phyloP scores from a whole-genome alignment of 2,329 filamentous ascomycete species.

The Fusarium dlaminii region DNA sequence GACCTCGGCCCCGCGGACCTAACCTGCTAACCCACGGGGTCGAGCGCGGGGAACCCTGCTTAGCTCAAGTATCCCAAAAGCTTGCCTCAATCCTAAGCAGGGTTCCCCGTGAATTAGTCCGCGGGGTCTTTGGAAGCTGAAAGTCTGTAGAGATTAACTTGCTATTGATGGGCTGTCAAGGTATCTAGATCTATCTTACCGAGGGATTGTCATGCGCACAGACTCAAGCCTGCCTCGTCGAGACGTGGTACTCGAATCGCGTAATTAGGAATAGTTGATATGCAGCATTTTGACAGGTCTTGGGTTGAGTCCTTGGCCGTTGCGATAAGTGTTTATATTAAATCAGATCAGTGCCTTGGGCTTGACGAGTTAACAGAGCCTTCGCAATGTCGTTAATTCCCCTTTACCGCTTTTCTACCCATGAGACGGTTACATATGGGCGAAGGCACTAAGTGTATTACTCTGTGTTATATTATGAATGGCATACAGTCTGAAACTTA shows the following conservation, averaged over 20 bases:
- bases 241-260: too few species aligned
- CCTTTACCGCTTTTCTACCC: accelerated
- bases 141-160: neutral
- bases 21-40: neutral
- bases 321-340: accelerated
- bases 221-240: neutral
- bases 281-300: neutral
- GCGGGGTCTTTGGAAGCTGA: neutral
- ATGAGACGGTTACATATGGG: neutral
- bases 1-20: neutral
- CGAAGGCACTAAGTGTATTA: accelerated
- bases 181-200: neutral
- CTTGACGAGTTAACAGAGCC: accelerated
- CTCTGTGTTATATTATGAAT: neutral
- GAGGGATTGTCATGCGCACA: neutral
- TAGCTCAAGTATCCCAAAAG: neutral
- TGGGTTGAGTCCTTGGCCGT: neutral
- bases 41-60: neutral
- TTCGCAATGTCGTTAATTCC: accelerated
- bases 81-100: neutral
- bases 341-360: neutral
- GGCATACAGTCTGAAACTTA: neutral
- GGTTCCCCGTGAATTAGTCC: neutral
- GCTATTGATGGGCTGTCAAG: neutral
- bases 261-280: neutral